Conservation (phyloP, 2,329 filamentous ascomycete genomes). For the Didymella glomerata region DNA sequence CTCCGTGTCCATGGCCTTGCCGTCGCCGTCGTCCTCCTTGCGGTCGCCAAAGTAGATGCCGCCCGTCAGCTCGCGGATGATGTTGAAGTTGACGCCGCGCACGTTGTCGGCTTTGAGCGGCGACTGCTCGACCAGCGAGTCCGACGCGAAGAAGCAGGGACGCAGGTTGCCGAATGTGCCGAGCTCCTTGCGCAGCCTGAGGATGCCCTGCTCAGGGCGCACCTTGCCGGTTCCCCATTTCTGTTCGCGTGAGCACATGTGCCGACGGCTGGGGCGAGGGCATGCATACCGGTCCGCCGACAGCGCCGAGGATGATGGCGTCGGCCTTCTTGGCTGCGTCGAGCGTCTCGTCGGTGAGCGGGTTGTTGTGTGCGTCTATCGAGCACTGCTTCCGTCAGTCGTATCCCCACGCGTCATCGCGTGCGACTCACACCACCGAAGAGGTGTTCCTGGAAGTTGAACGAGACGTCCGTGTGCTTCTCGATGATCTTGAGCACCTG, state of each 20-base stretch:
- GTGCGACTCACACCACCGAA: constrained; percentile 81
- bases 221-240: constrained; percentile 93
- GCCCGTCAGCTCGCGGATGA: constrained; percentile 89
- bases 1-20: constrained; percentile 82
- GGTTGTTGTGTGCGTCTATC: constrained; percentile 80
- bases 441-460: constrained; percentile 89
- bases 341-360: constrained; percentile 85
- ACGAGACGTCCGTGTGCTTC: constrained; percentile 75
- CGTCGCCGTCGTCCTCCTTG: constrained; percentile 79
- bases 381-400: constrained; percentile 70
- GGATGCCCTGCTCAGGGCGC: constrained; percentile 90
- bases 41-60: constrained; percentile 96
- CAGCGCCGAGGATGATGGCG: constrained; percentile 89
- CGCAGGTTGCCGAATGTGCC: constrained; percentile 93
- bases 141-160: constrained; percentile 93
- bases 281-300: constrained; percentile 79
- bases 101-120: constrained; percentile 88
- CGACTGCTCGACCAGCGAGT: constrained; percentile 80
- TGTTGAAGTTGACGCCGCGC: constrained; percentile 87
- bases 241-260: constrained; percentile 45
- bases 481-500: constrained; percentile 83
- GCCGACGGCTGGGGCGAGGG: not conserved
- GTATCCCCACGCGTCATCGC: not conserved
- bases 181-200: constrained; percentile 92
- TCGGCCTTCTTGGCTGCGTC: constrained; percentile 83